These are phyloP conservation scores for Triticum urartu DNA, from an alignment of 176 grass and related monocot species.

Conservation along the genomic window DNA sequence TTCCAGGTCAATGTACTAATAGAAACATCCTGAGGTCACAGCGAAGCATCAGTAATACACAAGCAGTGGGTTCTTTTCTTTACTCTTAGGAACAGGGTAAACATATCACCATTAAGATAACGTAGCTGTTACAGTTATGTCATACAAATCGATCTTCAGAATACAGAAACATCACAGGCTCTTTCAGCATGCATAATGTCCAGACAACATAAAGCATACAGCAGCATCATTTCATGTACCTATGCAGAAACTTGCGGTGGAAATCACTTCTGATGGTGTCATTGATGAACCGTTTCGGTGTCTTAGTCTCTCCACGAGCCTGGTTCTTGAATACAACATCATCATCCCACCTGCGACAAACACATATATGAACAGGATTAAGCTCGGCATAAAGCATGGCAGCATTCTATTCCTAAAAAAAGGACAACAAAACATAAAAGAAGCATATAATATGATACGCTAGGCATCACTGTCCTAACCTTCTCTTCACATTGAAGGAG, in stretches of 20 bases:
- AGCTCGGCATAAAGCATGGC: neutral
- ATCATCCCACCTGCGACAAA: conserved; percentile 70
- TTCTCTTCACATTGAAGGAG: conserved; percentile 91
- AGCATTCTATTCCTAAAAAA: neutral
- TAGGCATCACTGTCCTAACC: conserved; percentile 22
- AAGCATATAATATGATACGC: neutral
- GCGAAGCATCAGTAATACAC: neutral
- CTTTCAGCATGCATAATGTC: neutral
- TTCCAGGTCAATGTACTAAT: neutral
- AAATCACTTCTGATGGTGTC: conserved; percentile 97
- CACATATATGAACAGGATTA: conserved; percentile 7
- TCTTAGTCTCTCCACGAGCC: conserved; percentile 81
- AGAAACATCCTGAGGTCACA: neutral
- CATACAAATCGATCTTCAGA: conserved; percentile 8
- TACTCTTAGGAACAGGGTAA: neutral
- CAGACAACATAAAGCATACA: neutral
- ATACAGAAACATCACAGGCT: conserved; percentile 17
- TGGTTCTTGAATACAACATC: conserved; percentile 96
- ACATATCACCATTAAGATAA: neutral
- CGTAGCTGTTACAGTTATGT: neutral
- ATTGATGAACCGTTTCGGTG: conserved; percentile 88
- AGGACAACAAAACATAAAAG: neutral
- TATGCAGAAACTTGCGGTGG: conserved; percentile 93
- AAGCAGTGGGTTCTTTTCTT: neutral
- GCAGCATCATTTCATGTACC: conserved; percentile 86